These are phyloP conservation scores for Raddia distichophylla DNA, from an alignment of 176 grass and related monocot species.

Conservation along the genomic window DNA sequence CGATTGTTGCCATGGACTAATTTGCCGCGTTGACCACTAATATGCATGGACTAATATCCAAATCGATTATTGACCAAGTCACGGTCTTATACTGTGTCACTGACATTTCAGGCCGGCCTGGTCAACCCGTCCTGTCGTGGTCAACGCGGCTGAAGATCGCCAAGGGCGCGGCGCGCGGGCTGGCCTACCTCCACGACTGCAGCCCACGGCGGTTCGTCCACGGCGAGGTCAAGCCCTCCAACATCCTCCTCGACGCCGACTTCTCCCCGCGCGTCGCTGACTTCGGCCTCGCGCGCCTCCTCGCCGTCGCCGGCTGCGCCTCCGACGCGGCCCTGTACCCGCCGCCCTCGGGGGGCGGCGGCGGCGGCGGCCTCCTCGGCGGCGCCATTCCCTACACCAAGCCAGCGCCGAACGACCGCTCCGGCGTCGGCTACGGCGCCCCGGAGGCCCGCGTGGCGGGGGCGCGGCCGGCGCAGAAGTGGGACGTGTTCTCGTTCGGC, in stretches of 20 bases:
- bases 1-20: no score
- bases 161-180: conserved; percentile 64
- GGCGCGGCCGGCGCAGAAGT: conserved; percentile 57
- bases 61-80: no score
- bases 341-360: not conserved
- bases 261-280: conserved; percentile 66
- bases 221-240: conserved; percentile 88
- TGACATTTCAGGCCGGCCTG: conserved; percentile 50
- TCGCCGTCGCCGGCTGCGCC: conserved; percentile 52
- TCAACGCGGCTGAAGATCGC: conserved; percentile 64
- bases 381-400: conserved; percentile 53
- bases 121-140: conserved; percentile 58
- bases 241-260: conserved; percentile 89
- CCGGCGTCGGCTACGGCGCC: conserved; percentile 56
- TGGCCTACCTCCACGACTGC: conserved; percentile 82
- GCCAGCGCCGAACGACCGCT: conserved; percentile 16
- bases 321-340: conserved; percentile 10
- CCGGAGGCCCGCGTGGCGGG: conserved; percentile 50
- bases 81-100: no score
- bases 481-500: conserved; percentile 85
- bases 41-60: no score
- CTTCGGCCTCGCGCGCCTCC: conserved; percentile 79
- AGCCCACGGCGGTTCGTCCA: conserved; percentile 73
- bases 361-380: conserved; percentile 38
- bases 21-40: no score